Evolutionary conservation across 768 basidiomycete species (phyloP).

Genomic region (Cyclocybe aegerita): DNA sequence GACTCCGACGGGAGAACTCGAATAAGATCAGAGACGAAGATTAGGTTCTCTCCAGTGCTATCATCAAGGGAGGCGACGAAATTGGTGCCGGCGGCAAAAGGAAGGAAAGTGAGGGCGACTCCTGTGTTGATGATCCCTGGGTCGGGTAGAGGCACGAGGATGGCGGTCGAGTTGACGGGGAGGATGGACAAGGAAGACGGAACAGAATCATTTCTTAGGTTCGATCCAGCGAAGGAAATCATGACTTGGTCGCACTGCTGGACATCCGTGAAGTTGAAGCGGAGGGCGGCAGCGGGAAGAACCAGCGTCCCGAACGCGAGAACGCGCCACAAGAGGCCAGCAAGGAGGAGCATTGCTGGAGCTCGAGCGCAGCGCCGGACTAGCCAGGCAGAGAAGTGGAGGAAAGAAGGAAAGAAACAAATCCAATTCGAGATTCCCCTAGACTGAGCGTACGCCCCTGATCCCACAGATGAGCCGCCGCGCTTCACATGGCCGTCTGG

Average conservation of each 20-base stretch:
- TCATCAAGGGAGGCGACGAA: constrained; percentile 61
- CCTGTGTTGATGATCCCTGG: constrained; percentile 36
- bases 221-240: constrained; percentile 37
- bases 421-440: constrained; percentile 2
- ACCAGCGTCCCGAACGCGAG: constrained; percentile 39
- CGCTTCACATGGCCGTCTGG: constrained; percentile 13
- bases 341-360: constrained; percentile 35
- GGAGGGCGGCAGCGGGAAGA: constrained; percentile 33
- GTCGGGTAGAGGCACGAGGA: constrained; percentile 45
- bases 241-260: constrained; percentile 53
- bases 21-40: constrained; percentile 47
- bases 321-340: constrained; percentile 24
- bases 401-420: constrained; percentile 22
- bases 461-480: too few species aligned
- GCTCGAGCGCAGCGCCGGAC: constrained; percentile 26
- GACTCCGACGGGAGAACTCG: constrained; percentile 38
- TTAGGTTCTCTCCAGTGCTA: constrained; percentile 35
- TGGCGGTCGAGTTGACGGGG: constrained; percentile 51
- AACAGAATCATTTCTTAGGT: constrained; percentile 32
- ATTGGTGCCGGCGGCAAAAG: constrained; percentile 43
- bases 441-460: too few species aligned
- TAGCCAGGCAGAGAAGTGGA: constrained; percentile 30
- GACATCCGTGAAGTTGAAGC: constrained; percentile 41
- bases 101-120: constrained; percentile 48
- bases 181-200: constrained; percentile 51